Base-by-base conservation (phyloP, 345 rosid species). In the Melaleuca quinquenervia region DNA sequence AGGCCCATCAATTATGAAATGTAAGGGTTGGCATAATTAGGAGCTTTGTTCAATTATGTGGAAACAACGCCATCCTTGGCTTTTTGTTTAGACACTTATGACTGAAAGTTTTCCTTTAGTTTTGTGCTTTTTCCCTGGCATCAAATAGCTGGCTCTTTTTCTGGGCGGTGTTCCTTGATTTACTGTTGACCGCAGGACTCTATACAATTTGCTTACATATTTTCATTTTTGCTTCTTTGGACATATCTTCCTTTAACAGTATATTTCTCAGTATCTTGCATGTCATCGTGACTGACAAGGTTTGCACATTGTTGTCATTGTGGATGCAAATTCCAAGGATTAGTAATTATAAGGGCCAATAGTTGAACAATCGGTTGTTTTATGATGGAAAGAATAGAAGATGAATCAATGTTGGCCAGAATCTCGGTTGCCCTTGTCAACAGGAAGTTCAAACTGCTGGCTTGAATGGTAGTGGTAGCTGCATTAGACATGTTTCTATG, bases 1-100 rank as follows among this genome's bases (percentile, higher is more conserved):
- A 87, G 97, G 98, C n/a, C 96, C 98, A 27, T 62, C 88, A 49
- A 83, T 96, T 87, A 96, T 95, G 99, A 95, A 92, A 91, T 95
- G 99, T 95, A 89, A 70, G 48, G 78, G 6, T 32, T 11, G 0
- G 26, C 78, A 70, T 36, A 18, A 10, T 10, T 18, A 32, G 78
- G 24, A 70, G 48, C 48, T 70, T 70, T 36, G 9, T 70, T 9
- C 48, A 70, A 18, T 12, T 5, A 24, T 18, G 78, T 18, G 48
- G 48, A 32, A 36, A 70, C 8, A 70, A 9, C 13, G 32, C 78
- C 44, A 32, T 70, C 11, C 48, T 10, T 32, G 24, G 29, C 62
- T 24, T n/a, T 56, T 56, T 24, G 62, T 56, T 56, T 55, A 29
- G 41, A 64, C 76, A 64, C 18, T 64, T 32, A 11, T 8, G 6